phyloP scores from a whole-genome alignment of 345 rosid species.

The Barbarea vulgaris region DNA sequence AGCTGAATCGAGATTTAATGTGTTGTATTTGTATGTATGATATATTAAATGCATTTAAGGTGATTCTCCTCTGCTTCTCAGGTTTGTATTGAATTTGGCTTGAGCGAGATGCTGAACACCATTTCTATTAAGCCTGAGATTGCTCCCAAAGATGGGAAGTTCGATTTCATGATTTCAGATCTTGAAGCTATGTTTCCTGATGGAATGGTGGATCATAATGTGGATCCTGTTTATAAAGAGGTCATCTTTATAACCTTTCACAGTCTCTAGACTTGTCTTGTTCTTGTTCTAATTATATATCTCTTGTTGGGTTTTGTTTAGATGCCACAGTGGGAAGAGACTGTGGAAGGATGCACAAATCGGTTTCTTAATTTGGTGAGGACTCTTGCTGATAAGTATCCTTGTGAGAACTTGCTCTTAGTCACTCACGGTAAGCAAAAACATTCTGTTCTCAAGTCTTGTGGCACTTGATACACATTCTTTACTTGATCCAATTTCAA shows the following conservation, averaged over 20 bases:
- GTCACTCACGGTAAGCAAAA: constrained; percentile 70
- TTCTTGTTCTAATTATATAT: background rate
- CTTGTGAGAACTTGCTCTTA: constrained; percentile 73
- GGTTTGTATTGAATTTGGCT: constrained; percentile 78
- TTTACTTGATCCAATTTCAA: background rate
- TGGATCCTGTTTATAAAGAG: constrained; percentile 53
- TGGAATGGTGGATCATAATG: constrained; percentile 60
- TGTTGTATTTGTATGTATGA: background rate
- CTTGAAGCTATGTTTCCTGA: constrained; percentile 63
- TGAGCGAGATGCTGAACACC: constrained; percentile 69
- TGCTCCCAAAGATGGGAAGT: constrained; percentile 65
- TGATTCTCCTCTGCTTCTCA: constrained; percentile 33
- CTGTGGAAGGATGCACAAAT: constrained; percentile 40
- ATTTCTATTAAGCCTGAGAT: constrained; percentile 49
- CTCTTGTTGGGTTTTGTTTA: constrained; percentile 27
- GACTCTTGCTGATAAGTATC: constrained; percentile 78
- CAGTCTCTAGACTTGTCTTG: background rate
- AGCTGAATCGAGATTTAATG: background rate
- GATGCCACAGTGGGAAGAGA: constrained; percentile 83
- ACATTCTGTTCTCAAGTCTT: background rate
- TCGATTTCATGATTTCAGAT: constrained; percentile 53
- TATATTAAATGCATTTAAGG: background rate
- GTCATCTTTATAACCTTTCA: constrained; percentile 21
- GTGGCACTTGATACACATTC: background rate
- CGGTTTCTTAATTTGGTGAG: constrained; percentile 53